These are phyloP conservation scores for Cardiospermum halicacabum DNA, from an alignment of 345 rosid genomes.

Conservation along the genomic window DNA sequence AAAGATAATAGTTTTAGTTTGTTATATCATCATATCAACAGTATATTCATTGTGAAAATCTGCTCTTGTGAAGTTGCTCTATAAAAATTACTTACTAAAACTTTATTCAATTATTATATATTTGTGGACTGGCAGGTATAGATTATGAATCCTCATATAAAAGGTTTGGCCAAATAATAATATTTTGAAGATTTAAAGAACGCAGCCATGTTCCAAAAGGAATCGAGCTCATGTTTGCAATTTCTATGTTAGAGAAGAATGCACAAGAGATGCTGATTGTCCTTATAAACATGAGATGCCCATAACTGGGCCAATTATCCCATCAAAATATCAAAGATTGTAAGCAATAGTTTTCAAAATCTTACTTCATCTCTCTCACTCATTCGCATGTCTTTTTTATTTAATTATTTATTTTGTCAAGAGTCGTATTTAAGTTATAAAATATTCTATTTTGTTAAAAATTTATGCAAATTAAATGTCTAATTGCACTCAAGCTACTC, in stretches of 20 bases:
- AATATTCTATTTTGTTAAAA: too few relatives aligned
- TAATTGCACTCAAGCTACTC: slow-evolving; percentile 85
- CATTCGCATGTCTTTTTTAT: neutral
- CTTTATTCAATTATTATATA: slow-evolving; percentile 2
- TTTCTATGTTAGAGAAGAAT: slow-evolving; percentile 87
- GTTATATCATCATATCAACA: too few relatives aligned
- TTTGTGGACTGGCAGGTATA: slow-evolving; percentile 86
- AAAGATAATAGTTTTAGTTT: too few relatives aligned
- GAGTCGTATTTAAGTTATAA: neutral
- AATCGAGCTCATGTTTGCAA: slow-evolving; percentile 96
- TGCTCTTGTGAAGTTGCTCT: too few relatives aligned
- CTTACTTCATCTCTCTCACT: neutral
- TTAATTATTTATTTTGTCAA: neutral
- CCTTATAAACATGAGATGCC: slow-evolving; percentile 99
- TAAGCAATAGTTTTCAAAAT: slow-evolving; percentile 22
- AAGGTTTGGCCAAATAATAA: slow-evolving; percentile 83
- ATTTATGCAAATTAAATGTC: slow-evolving; percentile 72
- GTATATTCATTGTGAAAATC: too few relatives aligned
- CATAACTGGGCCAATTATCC: slow-evolving; percentile 78
- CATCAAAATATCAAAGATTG: slow-evolving; percentile 97
- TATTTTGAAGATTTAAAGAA: slow-evolving; percentile 90
- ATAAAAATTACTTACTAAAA: neutral
- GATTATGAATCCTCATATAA: slow-evolving; percentile 98
- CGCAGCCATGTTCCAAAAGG: slow-evolving; percentile 85
- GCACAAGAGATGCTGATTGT: slow-evolving; percentile 94